Percentiles rank a stretch among this genome's conserved stretches.
Evolutionary conservation across 2,329 filamentous ascomycete species (phyloP).

Genomic region (Aureobasidium sp.): DNA sequence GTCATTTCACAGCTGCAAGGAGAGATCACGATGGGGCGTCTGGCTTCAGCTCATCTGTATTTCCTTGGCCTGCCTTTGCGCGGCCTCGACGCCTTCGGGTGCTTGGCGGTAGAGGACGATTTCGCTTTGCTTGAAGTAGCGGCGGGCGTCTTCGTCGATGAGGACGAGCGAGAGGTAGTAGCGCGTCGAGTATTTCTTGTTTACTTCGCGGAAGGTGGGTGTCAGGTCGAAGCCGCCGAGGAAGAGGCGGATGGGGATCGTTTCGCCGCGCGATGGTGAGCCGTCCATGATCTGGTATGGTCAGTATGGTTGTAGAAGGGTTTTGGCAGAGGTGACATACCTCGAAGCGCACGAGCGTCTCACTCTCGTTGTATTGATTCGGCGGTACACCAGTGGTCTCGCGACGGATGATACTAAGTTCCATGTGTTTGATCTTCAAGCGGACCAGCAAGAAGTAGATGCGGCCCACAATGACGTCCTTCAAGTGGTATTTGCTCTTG

Average conservation of each 20-base stretch:
- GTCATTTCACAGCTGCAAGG: conserved; percentile 10
- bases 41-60: conserved; percentile 30
- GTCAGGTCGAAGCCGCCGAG: conserved; percentile 95
- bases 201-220: conserved; percentile 96
- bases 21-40: conserved; percentile 12
- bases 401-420: conserved; percentile 91
- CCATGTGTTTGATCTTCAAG: conserved; percentile 99
- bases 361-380: conserved; percentile 99
- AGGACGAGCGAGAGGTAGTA: conserved; percentile 90
- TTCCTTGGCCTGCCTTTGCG: conserved; percentile 42
- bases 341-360: conserved; percentile 95
- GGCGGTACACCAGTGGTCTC: conserved; percentile 95
- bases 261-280: conserved; percentile 88
- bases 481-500: conserved; percentile 98
- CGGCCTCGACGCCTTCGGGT: conserved; percentile 43
- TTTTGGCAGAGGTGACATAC: conserved; percentile 37
- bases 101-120: conserved; percentile 89
- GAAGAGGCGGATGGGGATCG: conserved; percentile 94
- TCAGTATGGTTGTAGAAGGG: conserved; percentile 17
- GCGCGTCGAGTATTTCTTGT: conserved; percentile 98
- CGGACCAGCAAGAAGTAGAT: conserved; percentile 98
- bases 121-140: conserved; percentile 99
- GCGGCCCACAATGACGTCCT: conserved; percentile 95
- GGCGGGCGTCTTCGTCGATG: conserved; percentile 66
- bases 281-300: conserved; percentile 87